Base-by-base conservation (phyloP, 1,139 yeast species). In the Hemisphaericaspora xylofermentans region DNA sequence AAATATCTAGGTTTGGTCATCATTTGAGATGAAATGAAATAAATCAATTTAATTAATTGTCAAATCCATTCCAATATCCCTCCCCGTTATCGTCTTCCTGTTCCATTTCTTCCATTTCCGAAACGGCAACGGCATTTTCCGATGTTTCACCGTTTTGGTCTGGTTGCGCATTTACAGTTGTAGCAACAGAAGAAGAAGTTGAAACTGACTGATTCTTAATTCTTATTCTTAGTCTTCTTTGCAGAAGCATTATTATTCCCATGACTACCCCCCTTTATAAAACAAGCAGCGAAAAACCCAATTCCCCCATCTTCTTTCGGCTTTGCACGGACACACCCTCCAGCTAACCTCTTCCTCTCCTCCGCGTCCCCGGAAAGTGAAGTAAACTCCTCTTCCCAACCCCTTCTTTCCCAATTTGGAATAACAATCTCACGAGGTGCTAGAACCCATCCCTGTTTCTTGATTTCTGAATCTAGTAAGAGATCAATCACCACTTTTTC, bases 281-380 rank as follows among this genome's bases (percentile, higher is more conserved):
- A 85, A 43, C 88, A 82, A 1, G 87, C 98, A 1, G 97, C 98
- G 64, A 93, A 93, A 58, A 93, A 93, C 0, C 98, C 98, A 52
- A 93, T 93, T 10, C 98, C 98, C 28, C 98, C 97, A 58, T 93
- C 98, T 42, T 78, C 84, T 49, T 80, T 84, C 0, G 98, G 96
- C 35, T 81, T 63, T 0, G 93, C 86, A 49, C 98, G 70, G 0
- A 93, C 83, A 61, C 97, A 88, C 0, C 95, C 93, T 2, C 84
- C 89, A 0, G 97, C 95, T 37, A 86, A 58, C 30, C 65, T 68
- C 41, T 70, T 67, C 39, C 66, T 51, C n/a, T 75, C 68, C 30
- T 66, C 64, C 3, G 64, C 70, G 42, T 74, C 76, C 8, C 66
- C 66, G 21, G 74, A 74, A 12, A 78, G 61, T 2, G 76, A 63